Base-by-base conservation (phyloP, 169 alveolate species). In the Plasmodium chabaudi region DNA sequence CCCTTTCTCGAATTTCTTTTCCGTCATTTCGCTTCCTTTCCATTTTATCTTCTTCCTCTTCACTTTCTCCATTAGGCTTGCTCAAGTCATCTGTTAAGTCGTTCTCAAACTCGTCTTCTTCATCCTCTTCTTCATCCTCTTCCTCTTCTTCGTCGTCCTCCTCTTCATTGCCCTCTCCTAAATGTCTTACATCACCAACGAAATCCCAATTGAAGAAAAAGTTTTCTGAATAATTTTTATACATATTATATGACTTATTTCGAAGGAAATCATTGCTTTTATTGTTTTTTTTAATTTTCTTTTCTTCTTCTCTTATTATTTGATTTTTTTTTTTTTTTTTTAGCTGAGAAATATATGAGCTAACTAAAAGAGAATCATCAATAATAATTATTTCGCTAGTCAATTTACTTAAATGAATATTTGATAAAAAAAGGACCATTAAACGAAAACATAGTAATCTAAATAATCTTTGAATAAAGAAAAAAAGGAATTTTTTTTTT, bases 371-470 rank as follows among this genome's bases (percentile, higher is more conserved):
- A 1, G 39, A 9, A 6, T 82, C 90, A 42, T 82, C 90, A 9
- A 82, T 59, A 9, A 82, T 27, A 27, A 82, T 57, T 2, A 82
- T 46, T 70, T 82, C 90, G 15, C 90, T 82, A 5, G 90, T 82
- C 47, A 82, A 59, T 19, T 67, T 82, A 10, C 61, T 82, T 53
- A 82, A 9, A 61, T 82, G 90, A 68, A 61, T 68, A 15, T 13
- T 49, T 1, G 56, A 55, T 21, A 82, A 44, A 39, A 82, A 82
- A 12, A 67, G 19, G 42, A 70, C 53, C 90, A 82, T 82, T 19
- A 82, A 57, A 53, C 90, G 69, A 49, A 82, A 82, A 23, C 90
- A 82, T 19, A 82, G 46, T 23, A 82, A 49, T 25, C 90, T 57
- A 56, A 82, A 82, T 39, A 82, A 34, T 67, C 90, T 67, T 47